Conservation (phyloP, 2,329 filamentous ascomycete species). For the Aspergillus viridinutans region DNA sequence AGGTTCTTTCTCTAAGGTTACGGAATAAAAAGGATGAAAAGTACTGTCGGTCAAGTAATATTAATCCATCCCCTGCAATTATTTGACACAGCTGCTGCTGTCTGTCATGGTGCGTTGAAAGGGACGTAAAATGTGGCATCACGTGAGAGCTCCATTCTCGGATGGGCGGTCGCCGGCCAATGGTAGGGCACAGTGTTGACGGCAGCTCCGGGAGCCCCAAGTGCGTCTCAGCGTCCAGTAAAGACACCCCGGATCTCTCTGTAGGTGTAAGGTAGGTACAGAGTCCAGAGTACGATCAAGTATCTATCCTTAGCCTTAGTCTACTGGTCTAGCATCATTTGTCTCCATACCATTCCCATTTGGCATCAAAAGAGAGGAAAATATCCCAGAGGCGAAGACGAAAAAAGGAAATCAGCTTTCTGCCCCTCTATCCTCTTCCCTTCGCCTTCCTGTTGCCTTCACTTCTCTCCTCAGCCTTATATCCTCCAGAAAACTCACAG, state of each 20-base stretch:
- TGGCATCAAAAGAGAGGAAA: slow-evolving; percentile 1
- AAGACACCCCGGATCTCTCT: neutral
- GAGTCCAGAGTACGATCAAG: neutral
- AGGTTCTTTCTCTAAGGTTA: neutral
- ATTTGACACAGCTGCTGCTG: neutral
- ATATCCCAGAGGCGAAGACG: neutral
- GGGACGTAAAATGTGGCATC: neutral
- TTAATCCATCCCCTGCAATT: neutral
- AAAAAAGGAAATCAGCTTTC: slow-evolving; percentile 1
- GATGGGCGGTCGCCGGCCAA: too few relatives aligned
- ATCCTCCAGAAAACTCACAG: neutral
- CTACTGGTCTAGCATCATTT: neutral
- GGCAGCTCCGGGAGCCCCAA: too few relatives aligned
- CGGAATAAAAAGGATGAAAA: neutral
- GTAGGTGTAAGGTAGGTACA: neutral
- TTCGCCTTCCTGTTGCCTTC: slow-evolving; percentile 12
- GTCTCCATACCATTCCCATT: neutral
- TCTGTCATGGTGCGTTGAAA: neutral
- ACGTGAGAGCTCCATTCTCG: neutral
- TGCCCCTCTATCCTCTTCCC: slow-evolving; percentile 12
- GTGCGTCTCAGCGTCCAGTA: neutral
- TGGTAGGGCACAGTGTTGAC: too few relatives aligned
- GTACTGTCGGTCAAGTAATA: neutral
- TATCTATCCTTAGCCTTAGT: neutral
- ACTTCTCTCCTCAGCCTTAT: slow-evolving; percentile 5